Evolutionary conservation across 768 basidiomycete genomes (phyloP), one percentile per base, ranked within the genome.

Genomic region (Rubroboletus satanas): DNA sequence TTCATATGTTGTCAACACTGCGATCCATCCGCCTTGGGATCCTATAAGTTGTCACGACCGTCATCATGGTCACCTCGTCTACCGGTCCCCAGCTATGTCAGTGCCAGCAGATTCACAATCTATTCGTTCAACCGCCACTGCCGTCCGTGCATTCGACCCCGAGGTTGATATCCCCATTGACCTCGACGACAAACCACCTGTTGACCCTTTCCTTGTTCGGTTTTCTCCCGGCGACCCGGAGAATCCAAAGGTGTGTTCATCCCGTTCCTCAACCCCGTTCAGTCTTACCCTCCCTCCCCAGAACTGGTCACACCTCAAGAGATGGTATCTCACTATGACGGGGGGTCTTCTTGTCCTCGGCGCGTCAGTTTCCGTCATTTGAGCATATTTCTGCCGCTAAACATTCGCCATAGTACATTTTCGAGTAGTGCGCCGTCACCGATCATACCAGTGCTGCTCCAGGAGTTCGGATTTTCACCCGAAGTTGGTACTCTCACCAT

Each of bases 361-460:
- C 62, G 79, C 79, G 83, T 81, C 51, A 60, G 79, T 45, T n/a
- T 45, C 21, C 33, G 31, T 47, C 33, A 14, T 15, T 35, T 37
- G 32, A 1, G 5, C 17, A 5, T 17, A 10, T 33, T 23, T 21
- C 44, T 32, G 5, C 52, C 9, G 7, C 47, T 58, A 37, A 48
- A 35, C 21, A 39, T 39, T 17, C 18, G 17, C 50, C 29, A 14
- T 56, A 85, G 84, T 21, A 85, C 84, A 1, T 86, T 84, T 62
- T 77, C 85, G 15, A 84, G 83, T 58, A 78, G 83, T 15, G 80
- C 81, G 0, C 82, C 84, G 1, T 74, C 81, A 28, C 77, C 79
- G 6, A 73, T 83, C 52, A 68, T 79, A 31, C 65, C 69, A 2
- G 62, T 74, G 17, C 62, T 87, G 36, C 73, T 73, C 57, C 52